phyloP scores from a whole-genome alignment of 2,329 filamentous ascomycete genomes.

The Elsinoe arachidis region DNA sequence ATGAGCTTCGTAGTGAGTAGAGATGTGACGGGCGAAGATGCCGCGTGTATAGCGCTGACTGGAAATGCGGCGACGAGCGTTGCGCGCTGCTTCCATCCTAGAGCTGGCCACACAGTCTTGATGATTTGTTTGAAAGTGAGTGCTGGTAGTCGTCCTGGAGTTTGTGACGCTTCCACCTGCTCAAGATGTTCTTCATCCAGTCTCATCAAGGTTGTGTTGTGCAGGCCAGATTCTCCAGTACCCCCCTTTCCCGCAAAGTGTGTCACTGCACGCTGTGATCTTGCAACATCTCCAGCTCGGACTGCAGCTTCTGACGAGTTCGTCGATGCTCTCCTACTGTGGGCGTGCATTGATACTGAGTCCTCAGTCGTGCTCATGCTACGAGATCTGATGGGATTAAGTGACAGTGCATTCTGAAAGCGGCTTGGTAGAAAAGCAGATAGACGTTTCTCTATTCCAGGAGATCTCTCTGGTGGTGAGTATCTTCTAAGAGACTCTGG shows the following conservation, averaged over 20 bases:
- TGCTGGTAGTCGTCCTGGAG: not conserved
- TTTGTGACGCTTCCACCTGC: not conserved
- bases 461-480: not conserved
- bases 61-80: constrained; percentile 53
- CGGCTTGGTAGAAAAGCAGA: not conserved
- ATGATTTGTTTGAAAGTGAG: constrained; percentile 47
- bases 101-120: constrained; percentile 59
- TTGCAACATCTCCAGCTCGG: not conserved
- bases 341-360: not conserved
- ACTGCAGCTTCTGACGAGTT: not conserved
- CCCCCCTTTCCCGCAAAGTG: too few relatives aligned
- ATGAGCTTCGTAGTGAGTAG: constrained; percentile 67
- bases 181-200: not conserved
- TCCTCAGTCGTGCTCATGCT: not conserved
- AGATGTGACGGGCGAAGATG: constrained; percentile 64
- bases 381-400: not conserved
- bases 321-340: not conserved
- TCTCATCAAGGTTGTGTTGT: not conserved
- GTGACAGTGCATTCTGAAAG: not conserved
- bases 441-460: too few relatives aligned
- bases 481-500: not conserved
- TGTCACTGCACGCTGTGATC: not conserved
- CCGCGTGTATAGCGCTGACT: constrained; percentile 55
- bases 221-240: too few relatives aligned
- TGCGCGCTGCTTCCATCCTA: constrained; percentile 45